Conservation (phyloP, 768 basidiomycete genomes). For the Russula dissimulans region DNA sequence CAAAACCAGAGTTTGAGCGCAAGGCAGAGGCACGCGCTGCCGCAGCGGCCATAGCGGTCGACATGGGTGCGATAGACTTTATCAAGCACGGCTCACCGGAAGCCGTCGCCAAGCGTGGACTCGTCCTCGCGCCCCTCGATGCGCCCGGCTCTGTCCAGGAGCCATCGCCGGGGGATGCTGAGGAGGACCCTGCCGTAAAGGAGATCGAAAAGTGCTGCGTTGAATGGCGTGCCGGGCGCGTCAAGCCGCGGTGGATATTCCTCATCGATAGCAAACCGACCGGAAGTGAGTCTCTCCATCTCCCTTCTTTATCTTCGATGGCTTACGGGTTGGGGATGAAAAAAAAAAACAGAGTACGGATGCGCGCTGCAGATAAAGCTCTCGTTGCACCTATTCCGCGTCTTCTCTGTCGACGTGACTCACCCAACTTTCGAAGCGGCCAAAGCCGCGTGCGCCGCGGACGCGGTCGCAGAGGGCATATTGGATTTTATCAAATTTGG, state of each 20-base stretch:
- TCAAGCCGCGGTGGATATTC: slow-evolving; percentile 45
- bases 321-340: slow-evolving; percentile 19
- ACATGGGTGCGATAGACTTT: slow-evolving; percentile 54
- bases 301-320: not conserved
- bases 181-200: slow-evolving; percentile 24
- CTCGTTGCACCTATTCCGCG: slow-evolving; percentile 38
- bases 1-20: slow-evolving; percentile 34
- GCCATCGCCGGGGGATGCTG: not conserved
- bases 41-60: slow-evolving; percentile 45
- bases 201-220: slow-evolving; percentile 46
- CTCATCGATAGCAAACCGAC: slow-evolving; percentile 38
- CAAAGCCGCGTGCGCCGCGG: slow-evolving; percentile 42
- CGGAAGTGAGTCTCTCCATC: slow-evolving; percentile 29
- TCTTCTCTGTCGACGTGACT: slow-evolving; percentile 42
- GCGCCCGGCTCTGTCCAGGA: slow-evolving; percentile 8
- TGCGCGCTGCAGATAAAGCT: slow-evolving; percentile 49
- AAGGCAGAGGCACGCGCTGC: slow-evolving; percentile 46
- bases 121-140: slow-evolving; percentile 28
- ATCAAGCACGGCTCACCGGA: slow-evolving; percentile 38
- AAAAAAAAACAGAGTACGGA: slow-evolving; percentile 29
- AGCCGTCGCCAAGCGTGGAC: slow-evolving; percentile 28
- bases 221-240: slow-evolving; percentile 44
- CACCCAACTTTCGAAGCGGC: slow-evolving; percentile 38
- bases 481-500: slow-evolving; percentile 50
- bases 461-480: slow-evolving; percentile 44